These are phyloP conservation scores for Ceratobasidium sp. DNA, from an alignment of 1,284 basidiomycete genomes.

Conservation along the genomic window DNA sequence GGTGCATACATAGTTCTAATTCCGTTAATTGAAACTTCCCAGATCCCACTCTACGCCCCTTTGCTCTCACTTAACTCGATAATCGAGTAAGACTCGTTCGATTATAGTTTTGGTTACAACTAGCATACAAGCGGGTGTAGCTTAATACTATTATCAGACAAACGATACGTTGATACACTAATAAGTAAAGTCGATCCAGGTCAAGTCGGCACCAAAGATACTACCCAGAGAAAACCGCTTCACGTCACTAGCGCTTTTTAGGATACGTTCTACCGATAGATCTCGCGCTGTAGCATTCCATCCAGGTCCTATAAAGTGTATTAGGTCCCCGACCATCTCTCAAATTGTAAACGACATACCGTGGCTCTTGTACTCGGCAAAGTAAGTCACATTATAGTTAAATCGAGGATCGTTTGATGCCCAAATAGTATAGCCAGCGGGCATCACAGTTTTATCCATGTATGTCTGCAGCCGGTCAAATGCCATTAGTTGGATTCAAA, in stretches of 20 bases:
- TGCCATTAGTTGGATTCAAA: background rate
- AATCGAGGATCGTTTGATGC: constrained; percentile 57
- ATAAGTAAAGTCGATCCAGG: constrained; percentile 41
- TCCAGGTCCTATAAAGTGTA: constrained; percentile 62
- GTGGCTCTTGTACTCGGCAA: constrained; percentile 67
- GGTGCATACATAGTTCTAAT: no score
- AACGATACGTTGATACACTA: no score
- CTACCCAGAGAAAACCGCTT: constrained; percentile 40
- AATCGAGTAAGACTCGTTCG: no score
- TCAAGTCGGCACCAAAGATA: constrained; percentile 35
- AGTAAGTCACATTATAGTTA: constrained; percentile 67
- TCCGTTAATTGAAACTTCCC: no score
- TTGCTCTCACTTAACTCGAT: no score
- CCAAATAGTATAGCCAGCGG: constrained; percentile 65
- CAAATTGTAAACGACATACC: constrained; percentile 54
- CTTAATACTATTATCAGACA: no score
- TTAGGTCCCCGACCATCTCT: background rate
- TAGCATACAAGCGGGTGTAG: no score
- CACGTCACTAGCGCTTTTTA: constrained; percentile 56
- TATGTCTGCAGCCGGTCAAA: constrained; percentile 56
- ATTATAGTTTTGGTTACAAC: no score
- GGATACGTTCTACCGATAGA: constrained; percentile 59
- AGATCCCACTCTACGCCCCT: no score
- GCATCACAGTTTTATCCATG: constrained; percentile 68
- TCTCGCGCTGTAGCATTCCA: constrained; percentile 61